Evolutionary conservation across 192 early-diverging fungal species (phyloP), one percentile per base, ranked within the genome.

Genomic region (Phycomyces blakesleeanus): DNA sequence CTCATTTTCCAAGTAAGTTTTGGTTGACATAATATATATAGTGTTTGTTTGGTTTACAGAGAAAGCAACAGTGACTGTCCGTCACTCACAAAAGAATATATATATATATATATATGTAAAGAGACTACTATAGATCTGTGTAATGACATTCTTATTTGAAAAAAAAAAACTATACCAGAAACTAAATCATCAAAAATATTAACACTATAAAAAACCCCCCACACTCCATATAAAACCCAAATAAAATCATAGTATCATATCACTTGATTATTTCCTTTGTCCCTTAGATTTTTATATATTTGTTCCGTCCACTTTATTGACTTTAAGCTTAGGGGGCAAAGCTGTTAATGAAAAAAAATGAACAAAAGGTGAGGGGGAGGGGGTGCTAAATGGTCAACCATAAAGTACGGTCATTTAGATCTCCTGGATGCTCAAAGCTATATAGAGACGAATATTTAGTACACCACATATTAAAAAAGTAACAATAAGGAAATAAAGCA

Each of bases 361-460:
- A 34, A 34, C 29, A 34, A 34, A n/a, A n/a, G n/a, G n/a, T n/a
- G n/a, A n/a, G n/a, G n/a, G 29, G 29, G 29, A 34, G 29, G 29
- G 29, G 29, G 29, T 34, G 29, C 29, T 34, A 34, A 34, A 34
- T 34, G 29, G 29, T 34, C n/a, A n/a, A n/a, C 29, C 29, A 34
- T 5, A 34, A 7, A 34, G 29, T 7, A 5, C 2, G 29, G 29
- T 34, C 29, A 34, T 56, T 56, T 56, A 56, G 38, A 56, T 27
- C 38, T 56, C 55, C 55, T 56, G 55, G 55, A 56, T 26, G 27
- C 20, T 56, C 10, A 56, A 37, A 56, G 55, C 55, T 56, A 56
- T 10, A 18, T 20, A 56, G 25, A 61, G 25, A 61, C 29, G 29
- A 34, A 7, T 34, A 34, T 34, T n/a, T 34, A 34, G 29, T 34